Base-by-base conservation (phyloP, 176 grass and related monocot species). In the Aegilops longissima region DNA sequence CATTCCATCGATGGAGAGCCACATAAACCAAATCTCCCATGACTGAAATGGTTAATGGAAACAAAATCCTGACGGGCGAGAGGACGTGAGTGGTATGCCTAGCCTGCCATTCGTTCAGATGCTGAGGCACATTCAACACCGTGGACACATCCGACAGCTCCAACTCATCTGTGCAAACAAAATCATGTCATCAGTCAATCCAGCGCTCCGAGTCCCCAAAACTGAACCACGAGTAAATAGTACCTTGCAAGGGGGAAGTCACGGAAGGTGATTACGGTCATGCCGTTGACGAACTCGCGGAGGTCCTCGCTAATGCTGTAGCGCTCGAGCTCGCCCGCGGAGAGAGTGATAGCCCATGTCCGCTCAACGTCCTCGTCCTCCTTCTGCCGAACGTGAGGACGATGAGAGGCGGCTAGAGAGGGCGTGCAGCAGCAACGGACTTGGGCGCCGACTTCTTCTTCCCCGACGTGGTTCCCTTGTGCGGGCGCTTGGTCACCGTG, bases 21-120 rank as follows among this genome's bases (percentile, higher is more conserved):
- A 64, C 7, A 83, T 25, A 66, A 74, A 7, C 36, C 14, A 16
- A 79, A 82, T 83, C 54, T 12, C n/a, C 25, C 23, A 51, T 12
- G 80, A 17, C 9, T 49, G 6, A 85, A 66, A 68, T 65, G 77
- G 14, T 78, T 23, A 39, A 47, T 78, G 45, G 40, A 21, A 17
- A 63, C 56, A 77, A 39, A 82, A 97, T 93, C 95, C 93, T 93
- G 73, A 95, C 91, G 64, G 91, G 52, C 10, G 95, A 95, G 65
- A 97, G 93, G 69, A 95, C 89, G 54, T 95, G 90, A 17, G 91
- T 90, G 58, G 89, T 89, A 85, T 97, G 95, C 61, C 78, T 93
- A 62, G 95, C 85, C 94, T 95, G 95, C 91, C 95, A 97, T 80
- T 95, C 91, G 44, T 90, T 97, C n/a, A n/a, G n/a, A 86, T 5